phyloP scores from a whole-genome alignment of 106 monocot species.

The Dioscorea zingiberensis region DNA sequence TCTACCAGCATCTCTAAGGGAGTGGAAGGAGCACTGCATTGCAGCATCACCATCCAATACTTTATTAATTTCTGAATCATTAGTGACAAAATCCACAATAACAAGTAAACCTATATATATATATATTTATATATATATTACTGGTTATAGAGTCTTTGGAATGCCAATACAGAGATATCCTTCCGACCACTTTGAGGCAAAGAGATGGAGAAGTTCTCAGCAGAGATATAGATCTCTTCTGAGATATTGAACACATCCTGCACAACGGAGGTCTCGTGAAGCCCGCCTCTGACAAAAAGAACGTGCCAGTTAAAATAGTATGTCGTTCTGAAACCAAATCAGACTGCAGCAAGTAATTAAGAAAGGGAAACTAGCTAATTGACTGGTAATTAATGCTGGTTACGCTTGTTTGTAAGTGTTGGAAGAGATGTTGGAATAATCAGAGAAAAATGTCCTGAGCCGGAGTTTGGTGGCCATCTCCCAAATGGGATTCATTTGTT shows the following conservation, averaged over 20 bases:
- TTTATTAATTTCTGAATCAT: too few relatives aligned
- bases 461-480: slow-evolving; percentile 34
- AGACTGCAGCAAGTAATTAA: too few relatives aligned
- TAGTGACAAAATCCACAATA: too few relatives aligned
- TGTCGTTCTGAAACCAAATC: too few relatives aligned
- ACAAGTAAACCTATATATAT: too few relatives aligned
- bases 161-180: slow-evolving; percentile 54
- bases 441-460: slow-evolving; percentile 28
- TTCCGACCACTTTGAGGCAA: slow-evolving; percentile 19
- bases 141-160: slow-evolving; percentile 61
- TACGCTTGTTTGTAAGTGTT: slow-evolving; percentile 32
- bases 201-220: slow-evolving; percentile 17
- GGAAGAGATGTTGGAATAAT: slow-evolving; percentile 32
- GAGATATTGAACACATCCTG: slow-evolving; percentile 12
- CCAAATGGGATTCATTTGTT: slow-evolving; percentile 53
- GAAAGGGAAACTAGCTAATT: too few relatives aligned
- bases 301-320: too few relatives aligned
- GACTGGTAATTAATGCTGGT: too few relatives aligned
- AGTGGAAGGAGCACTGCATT: slow-evolving; percentile 33
- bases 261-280: slow-evolving; percentile 7
- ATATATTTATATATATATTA: slow-evolving; percentile 4
- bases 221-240: background rate
- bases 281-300: slow-evolving; percentile 32
- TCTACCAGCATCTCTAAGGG: slow-evolving; percentile 62
- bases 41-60: too few relatives aligned